Conservation (phyloP, 2,329 filamentous ascomycete genomes). For the Apiospora marii region DNA sequence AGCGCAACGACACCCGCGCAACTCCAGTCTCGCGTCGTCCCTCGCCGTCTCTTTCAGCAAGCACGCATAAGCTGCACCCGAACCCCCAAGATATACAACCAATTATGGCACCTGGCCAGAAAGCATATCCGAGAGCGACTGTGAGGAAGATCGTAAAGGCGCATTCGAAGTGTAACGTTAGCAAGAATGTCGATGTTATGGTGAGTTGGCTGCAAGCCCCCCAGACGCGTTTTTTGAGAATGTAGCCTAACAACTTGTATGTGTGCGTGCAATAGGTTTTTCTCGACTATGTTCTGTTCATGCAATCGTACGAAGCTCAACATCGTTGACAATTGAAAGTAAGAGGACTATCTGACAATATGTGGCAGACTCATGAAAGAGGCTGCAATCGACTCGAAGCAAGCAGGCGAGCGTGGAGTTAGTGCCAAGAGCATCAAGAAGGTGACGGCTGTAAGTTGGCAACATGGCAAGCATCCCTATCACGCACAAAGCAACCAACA, state of each 20-base stretch:
- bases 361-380: constrained; percentile 77
- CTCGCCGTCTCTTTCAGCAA: not conserved
- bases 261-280: constrained; percentile 67
- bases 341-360: not conserved
- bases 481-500: not conserved
- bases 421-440: constrained; percentile 80
- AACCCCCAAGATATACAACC: not conserved
- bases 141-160: constrained; percentile 92
- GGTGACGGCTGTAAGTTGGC: constrained; percentile 71
- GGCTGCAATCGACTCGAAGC: constrained; percentile 78
- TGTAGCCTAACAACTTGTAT: constrained; percentile 35
- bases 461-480: not conserved
- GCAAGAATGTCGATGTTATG: constrained; percentile 86
- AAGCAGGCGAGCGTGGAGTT: constrained; percentile 75
- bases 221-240: constrained; percentile 34
- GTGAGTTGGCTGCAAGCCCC: constrained; percentile 54
- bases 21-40: not conserved
- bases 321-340: not conserved
- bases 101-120: constrained; percentile 69
- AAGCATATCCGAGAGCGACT: constrained; percentile 83
- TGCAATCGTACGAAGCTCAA: constrained; percentile 62
- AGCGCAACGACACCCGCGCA: constrained; percentile 10
- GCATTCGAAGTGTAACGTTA: constrained; percentile 80
- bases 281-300: constrained; percentile 83
- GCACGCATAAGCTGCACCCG: not conserved